Base-by-base conservation (phyloP, 345 rosid genomes). In the Euclidium syriacum region DNA sequence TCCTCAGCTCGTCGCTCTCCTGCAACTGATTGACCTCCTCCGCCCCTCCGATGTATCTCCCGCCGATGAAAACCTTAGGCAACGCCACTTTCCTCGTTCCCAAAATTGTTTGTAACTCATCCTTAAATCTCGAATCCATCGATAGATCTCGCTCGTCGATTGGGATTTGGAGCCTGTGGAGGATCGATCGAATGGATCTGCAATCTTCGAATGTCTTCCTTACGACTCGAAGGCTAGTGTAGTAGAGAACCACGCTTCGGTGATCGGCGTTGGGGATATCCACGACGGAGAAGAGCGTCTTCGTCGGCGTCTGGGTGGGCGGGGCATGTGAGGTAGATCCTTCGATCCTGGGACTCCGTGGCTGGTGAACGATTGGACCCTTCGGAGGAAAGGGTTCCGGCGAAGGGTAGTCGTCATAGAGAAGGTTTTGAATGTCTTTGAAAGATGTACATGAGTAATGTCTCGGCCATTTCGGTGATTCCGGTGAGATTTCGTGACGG, bases 91-190 rank as follows among this genome's bases (percentile, higher is more conserved):
- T 70, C 41, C 60, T 66, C 0, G 23, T 22, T 10, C 78, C 83
- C 2, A 76, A 39, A 40, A 85, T 80, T 46, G 52, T 69, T 41
- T 80, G 77, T 33, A 88, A 36, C 79, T 91, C 91, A 3, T 77
- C 78, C 11, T 73, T 58, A 64, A 84, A 88, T 3, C 24, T 51
- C 1, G 75, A 52, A 27, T 88, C 91, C 94, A 90, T 79, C 4
- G 89, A 82, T 65, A 90, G 64, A 70, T 90, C 97, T 3, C 94
- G 86, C 30, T 90, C 95, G 73, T 90, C 97, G 34, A 85, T 64
- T 0, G 75, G 69, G 52, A 82, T 82, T 0, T 80, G 70, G 35
- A 78, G 60, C 3, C 77, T 82, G 0, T 76, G 80, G 26, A 90
- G 84, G 62, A 90, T 85, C 3, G 89, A 78, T 32, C 77, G 50